Percentiles rank a stretch among this genome's conserved stretches.
These are phyloP conservation scores for Solanum hybrid DNA, from an alignment of 305 asterid genomes.

Conservation along the genomic window DNA sequence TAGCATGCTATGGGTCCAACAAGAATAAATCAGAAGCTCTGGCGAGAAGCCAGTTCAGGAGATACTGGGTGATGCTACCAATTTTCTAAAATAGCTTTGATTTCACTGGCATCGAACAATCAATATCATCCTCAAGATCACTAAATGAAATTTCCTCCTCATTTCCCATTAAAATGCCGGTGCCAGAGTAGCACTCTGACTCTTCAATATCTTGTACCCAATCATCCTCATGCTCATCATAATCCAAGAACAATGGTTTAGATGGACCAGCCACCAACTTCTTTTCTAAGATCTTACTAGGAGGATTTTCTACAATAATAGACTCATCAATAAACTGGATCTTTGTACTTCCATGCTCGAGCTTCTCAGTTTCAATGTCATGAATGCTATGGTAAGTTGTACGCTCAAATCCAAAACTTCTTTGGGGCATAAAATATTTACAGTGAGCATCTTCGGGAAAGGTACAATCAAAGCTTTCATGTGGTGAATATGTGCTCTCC, in stretches of 20 bases:
- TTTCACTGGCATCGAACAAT: constrained; percentile 47
- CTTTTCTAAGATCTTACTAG: constrained; percentile 29
- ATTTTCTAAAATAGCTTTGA: constrained; percentile 10
- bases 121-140: constrained; percentile 85
- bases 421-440: constrained; percentile 20
- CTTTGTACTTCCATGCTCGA: constrained; percentile 28
- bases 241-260: constrained; percentile 23
- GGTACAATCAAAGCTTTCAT: constrained; percentile 24
- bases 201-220: constrained; percentile 78
- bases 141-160: constrained; percentile 94
- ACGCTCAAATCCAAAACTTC: constrained; percentile 25
- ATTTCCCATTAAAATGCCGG: constrained; percentile 20
- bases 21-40: not conserved
- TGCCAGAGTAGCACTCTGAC: constrained; percentile 46
- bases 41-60: not conserved
- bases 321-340: constrained; percentile 43
- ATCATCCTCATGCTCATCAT: constrained; percentile 39
- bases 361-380: constrained; percentile 41
- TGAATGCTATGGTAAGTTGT: constrained; percentile 17
- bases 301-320: constrained; percentile 39
- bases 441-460: constrained; percentile 30
- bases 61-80: not conserved
- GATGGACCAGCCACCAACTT: constrained; percentile 35
- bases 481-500: constrained; percentile 36
- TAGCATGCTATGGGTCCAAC: not conserved